Evolutionary conservation across 768 basidiomycete genomes (phyloP), one percentile per base, ranked within the genome.

Genomic region (Punctularia strigosozonata): DNA sequence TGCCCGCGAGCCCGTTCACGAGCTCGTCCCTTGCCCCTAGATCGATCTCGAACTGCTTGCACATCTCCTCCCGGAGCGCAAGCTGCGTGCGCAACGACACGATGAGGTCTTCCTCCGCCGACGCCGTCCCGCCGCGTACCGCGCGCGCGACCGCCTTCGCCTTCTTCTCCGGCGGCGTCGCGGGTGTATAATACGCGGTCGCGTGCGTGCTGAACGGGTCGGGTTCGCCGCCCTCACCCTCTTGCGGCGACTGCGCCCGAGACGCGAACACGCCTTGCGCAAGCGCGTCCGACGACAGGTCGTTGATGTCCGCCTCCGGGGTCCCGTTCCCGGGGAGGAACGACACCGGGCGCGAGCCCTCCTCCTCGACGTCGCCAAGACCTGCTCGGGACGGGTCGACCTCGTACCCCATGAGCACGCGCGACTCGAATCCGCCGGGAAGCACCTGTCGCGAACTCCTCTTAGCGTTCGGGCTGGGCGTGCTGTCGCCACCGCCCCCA

Each of bases 121-220:
- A 84, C 0, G 75, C 68, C 43, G 68, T 77, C n/a, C n/a, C n/a
- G n/a, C n/a, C n/a, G n/a, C n/a, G n/a, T n/a, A n/a, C n/a, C n/a
- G n/a, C n/a, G 30, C 80, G 69, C 5, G 60, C 59, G 46, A 80
- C 80, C 3, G 49, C 49, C 6, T 49, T 31, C n/a, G 43, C 43
- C 6, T 42, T 17, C 2, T 43, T 53, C 33, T 18, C 37, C 28
- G 10, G 40, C 15, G 83, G 80, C 0, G 81, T 79, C 43, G 80
- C 80, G 1, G 81, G 79, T 0, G 80, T 80, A 50, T 83, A 86
- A 51, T 84, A 86, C 0, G 83, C 81, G 22, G 66, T 77, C 15
- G 82, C 80, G 45, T 82, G 65, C 2, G 72, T 73, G 35, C 73
- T 71, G 58, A 87, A 86, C 3, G 83, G 83, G 52, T 86, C 83